Percentiles rank a stretch among this genome's conserved stretches.
These are phyloP conservation scores for Evernia prunastri DNA, from an alignment of 495 filamentous ascomycete species.

Conservation along the genomic window DNA sequence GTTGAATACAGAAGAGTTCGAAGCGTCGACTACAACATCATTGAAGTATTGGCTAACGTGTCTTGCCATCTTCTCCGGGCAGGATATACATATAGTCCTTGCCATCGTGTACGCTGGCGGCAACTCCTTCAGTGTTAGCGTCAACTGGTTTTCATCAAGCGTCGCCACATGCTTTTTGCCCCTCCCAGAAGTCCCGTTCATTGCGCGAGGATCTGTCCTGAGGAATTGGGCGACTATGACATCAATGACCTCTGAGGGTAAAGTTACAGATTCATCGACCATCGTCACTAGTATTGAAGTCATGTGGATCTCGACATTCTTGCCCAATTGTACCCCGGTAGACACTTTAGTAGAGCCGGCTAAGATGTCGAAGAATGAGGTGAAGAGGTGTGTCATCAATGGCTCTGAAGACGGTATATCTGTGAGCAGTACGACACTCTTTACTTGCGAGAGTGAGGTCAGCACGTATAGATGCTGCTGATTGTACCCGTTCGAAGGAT, in stretches of 20 bases:
- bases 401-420: slow-evolving; percentile 75
- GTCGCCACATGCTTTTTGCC: slow-evolving; percentile 53
- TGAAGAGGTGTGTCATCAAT: slow-evolving; percentile 74
- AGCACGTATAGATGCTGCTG: slow-evolving; percentile 86
- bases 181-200: slow-evolving; percentile 43
- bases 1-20: slow-evolving; percentile 42
- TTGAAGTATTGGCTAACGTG: slow-evolving; percentile 95
- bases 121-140: slow-evolving; percentile 72
- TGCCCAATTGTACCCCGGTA: slow-evolving; percentile 71
- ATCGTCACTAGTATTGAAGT: slow-evolving; percentile 74
- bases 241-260: slow-evolving; percentile 82
- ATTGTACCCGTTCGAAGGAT: slow-evolving; percentile 87
- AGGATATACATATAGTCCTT: slow-evolving; percentile 84
- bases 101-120: slow-evolving; percentile 94
- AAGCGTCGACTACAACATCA: slow-evolving; percentile 86
- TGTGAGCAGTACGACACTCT: slow-evolving; percentile 89
- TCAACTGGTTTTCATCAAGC: slow-evolving; percentile 67
- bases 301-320: slow-evolving; percentile 91
- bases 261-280: slow-evolving; percentile 75
- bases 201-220: slow-evolving; percentile 61
- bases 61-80: slow-evolving; percentile 85
- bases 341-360: slow-evolving; percentile 67
- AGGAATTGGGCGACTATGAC: slow-evolving; percentile 93
- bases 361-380: slow-evolving; percentile 84
- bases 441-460: slow-evolving; percentile 80